phyloP scores from a whole-genome alignment of 2,329 filamentous ascomycete species.

The Aquanectria penicillioides region DNA sequence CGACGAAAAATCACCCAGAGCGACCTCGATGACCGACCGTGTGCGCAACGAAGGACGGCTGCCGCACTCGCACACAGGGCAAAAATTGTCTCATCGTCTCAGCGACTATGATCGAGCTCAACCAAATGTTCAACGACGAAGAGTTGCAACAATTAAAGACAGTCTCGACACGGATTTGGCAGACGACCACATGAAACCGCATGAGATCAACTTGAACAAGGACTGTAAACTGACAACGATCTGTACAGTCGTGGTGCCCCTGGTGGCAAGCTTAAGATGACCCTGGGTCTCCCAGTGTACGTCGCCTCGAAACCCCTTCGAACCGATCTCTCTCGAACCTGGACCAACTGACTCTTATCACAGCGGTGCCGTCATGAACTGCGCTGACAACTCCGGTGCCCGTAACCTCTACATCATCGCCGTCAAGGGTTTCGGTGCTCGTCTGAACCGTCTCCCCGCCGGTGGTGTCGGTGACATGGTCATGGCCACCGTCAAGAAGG shows the following conservation, averaged over 20 bases:
- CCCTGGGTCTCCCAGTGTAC: conserved; percentile 99
- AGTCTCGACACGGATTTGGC: conserved; percentile 26
- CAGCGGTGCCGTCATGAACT: conserved; percentile 99
- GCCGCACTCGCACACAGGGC: no score
- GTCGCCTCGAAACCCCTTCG: conserved; percentile 47
- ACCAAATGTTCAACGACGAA: not conserved
- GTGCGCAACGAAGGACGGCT: conserved; percentile 1
- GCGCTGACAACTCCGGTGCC: conserved; percentile 98
- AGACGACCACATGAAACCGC: conserved; percentile 29
- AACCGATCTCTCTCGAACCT: conserved; percentile 20
- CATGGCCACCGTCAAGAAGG: conserved; percentile 99
- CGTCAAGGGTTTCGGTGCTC: conserved; percentile 98
- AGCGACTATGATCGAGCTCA: not conserved
- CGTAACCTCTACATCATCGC: conserved; percentile 99
- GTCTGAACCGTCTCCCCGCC: conserved; percentile 96
- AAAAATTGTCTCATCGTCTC: no score
- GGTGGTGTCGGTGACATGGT: conserved; percentile 99
- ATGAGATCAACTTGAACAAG: conserved; percentile 9
- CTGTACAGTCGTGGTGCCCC: conserved; percentile 81
- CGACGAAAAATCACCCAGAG: conserved; percentile 10
- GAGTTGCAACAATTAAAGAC: not conserved
- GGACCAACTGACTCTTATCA: conserved; percentile 35
- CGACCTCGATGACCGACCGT: conserved; percentile 4
- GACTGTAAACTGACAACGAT: conserved; percentile 46
- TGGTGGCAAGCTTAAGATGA: conserved; percentile 99